Conservation (phyloP, 2,329 filamentous ascomycete species). For the Emergomyces orientalis region DNA sequence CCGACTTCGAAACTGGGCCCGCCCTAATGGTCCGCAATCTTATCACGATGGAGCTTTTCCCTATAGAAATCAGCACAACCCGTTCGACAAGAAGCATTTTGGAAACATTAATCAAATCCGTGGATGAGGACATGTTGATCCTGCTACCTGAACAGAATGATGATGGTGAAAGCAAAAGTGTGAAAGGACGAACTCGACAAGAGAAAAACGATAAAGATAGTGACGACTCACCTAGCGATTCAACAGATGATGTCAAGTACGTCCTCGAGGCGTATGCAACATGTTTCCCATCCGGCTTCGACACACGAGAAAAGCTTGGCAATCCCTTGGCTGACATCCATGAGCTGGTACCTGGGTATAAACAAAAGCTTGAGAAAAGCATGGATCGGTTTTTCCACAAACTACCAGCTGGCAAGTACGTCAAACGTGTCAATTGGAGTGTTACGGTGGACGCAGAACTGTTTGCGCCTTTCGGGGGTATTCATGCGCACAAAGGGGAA, state of each 20-base stretch:
- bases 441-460: slow-evolving; percentile 32
- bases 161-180: slow-evolving; percentile 19
- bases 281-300: slow-evolving; percentile 52
- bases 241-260: slow-evolving; percentile 34
- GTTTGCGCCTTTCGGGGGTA: slow-evolving; percentile 32
- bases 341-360: slow-evolving; percentile 49
- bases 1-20: slow-evolving; percentile 20
- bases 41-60: slow-evolving; percentile 37
- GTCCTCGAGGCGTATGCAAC: slow-evolving; percentile 47
- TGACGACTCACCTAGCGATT: neutral
- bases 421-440: slow-evolving; percentile 47
- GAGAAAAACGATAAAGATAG: slow-evolving; percentile 6
- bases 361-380: slow-evolving; percentile 45
- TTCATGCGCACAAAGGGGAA: slow-evolving; percentile 24
- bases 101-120: slow-evolving; percentile 40
- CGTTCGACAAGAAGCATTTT: slow-evolving; percentile 35
- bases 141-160: slow-evolving; percentile 41
- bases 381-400: slow-evolving; percentile 55
- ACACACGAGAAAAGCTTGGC: slow-evolving; percentile 46
- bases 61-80: slow-evolving; percentile 26
- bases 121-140: slow-evolving; percentile 54
- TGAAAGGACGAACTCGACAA: slow-evolving; percentile 4
- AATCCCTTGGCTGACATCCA: slow-evolving; percentile 48
- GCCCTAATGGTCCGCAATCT: slow-evolving; percentile 36
- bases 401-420: slow-evolving; percentile 45